Conservation (phyloP, 2,329 filamentous ascomycete species). For the Chrysosphaeria jannelii region DNA sequence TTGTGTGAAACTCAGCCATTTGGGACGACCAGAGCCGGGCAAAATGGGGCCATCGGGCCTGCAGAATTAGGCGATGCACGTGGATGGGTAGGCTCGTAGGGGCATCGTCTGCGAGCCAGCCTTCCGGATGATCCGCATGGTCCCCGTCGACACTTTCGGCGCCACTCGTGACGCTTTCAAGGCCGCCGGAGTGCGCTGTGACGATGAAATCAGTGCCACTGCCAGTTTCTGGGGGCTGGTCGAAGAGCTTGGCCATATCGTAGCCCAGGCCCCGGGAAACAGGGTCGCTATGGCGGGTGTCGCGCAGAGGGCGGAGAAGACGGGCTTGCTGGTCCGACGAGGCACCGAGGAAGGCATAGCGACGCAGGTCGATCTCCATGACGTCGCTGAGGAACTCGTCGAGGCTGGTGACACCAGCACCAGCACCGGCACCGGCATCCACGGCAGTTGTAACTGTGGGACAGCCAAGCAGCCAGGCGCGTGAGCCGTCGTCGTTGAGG, state of each 20-base stretch:
- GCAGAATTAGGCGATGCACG: constrained; percentile 80
- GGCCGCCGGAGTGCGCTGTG: constrained; percentile 36
- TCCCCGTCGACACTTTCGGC: too few species aligned
- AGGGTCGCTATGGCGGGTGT: constrained; percentile 17
- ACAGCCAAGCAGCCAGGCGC: constrained; percentile 88
- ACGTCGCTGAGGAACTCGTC: constrained; percentile 90
- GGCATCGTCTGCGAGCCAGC: constrained; percentile 28
- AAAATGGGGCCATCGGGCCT: constrained; percentile 92
- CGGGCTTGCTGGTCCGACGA: constrained; percentile 15
- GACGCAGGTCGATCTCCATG: constrained; percentile 71
- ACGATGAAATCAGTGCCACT: constrained; percentile 78
- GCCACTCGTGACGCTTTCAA: background rate
- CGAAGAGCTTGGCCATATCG: constrained; percentile 67
- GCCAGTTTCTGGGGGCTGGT: constrained; percentile 53
- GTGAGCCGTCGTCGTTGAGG: constrained; percentile 80
- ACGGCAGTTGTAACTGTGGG: constrained; percentile 39
- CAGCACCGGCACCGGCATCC: constrained; percentile 31
- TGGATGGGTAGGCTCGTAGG: constrained; percentile 61
- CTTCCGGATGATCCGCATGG: background rate
- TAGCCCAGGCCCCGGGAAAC: constrained; percentile 43
- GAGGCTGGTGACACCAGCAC: too few species aligned
- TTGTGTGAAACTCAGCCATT: constrained; percentile 93
- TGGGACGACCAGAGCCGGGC: constrained; percentile 69
- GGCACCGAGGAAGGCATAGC: constrained; percentile 71
- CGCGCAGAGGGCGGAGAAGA: constrained; percentile 14